These are phyloP conservation scores for Mortierella claussenii DNA, from an alignment of 192 early-diverging fungal species.

Conservation along the genomic window DNA sequence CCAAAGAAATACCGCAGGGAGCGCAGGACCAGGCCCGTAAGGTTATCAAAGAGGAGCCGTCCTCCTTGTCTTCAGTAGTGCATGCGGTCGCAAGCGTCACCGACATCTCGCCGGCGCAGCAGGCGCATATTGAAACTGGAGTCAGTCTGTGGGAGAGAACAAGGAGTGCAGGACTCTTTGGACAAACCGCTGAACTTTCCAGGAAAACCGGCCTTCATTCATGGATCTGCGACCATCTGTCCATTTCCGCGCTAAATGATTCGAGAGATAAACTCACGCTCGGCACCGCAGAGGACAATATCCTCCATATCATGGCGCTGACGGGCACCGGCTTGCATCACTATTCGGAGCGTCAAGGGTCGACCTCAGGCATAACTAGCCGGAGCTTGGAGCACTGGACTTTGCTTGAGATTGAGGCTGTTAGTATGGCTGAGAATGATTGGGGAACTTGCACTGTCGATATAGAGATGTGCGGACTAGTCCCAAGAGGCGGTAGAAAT, in stretches of 20 bases:
- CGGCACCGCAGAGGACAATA: not conserved
- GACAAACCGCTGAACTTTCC: constrained; percentile 4
- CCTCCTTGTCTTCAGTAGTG: too few species aligned
- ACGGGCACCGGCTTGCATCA: constrained; percentile 40
- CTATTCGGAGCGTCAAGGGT: constrained; percentile 12
- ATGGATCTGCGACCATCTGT: constrained; percentile 35
- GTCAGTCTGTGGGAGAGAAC: constrained; percentile 23
- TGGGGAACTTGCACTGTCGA: not conserved
- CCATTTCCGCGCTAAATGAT: constrained; percentile 13
- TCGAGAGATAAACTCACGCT: not conserved
- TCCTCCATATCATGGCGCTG: constrained; percentile 38
- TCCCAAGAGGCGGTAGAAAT: constrained; percentile 21
- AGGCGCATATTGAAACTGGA: constrained; percentile 19
- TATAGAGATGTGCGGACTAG: constrained; percentile 40
- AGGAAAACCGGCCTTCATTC: constrained; percentile 12
- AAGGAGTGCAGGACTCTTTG: constrained; percentile 18
- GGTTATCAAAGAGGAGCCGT: constrained; percentile 5
- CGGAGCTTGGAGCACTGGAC: constrained; percentile 46
- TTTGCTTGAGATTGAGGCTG: constrained; percentile 31
- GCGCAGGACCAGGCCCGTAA: constrained; percentile 1
- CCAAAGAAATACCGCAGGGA: not conserved
- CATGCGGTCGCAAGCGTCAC: not conserved
- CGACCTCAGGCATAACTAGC: not conserved
- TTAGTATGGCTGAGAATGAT: not conserved
- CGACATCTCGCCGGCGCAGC: constrained; percentile 5